phyloP scores from a whole-genome alignment of 345 rosid species.

The Lagerstroemia speciosa region DNA sequence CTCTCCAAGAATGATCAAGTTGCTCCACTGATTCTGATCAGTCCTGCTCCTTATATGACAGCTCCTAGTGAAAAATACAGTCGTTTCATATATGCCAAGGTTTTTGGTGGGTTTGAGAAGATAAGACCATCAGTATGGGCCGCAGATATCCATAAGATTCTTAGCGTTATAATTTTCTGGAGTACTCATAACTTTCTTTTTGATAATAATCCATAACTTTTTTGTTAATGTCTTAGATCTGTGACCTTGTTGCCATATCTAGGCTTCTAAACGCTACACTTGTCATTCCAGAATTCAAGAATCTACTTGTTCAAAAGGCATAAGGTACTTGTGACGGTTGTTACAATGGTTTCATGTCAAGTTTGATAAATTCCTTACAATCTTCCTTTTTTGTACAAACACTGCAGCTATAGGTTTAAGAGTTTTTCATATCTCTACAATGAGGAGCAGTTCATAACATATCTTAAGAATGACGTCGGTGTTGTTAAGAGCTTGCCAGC shows the following conservation, averaged over 20 bases:
- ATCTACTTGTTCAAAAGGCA: constrained; percentile 76
- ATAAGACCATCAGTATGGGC: constrained; percentile 75
- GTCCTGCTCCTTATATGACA: constrained; percentile 22
- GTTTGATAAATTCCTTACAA: background rate
- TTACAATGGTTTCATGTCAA: constrained; percentile 1
- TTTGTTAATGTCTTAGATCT: constrained; percentile 72
- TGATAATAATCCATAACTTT: constrained; percentile 10
- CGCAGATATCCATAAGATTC: constrained; percentile 4
- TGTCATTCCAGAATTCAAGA: constrained; percentile 97
- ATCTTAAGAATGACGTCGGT: constrained; percentile 73
- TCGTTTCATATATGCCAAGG: constrained; percentile 78
- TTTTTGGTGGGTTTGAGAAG: constrained; percentile 90
- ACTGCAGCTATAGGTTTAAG: constrained; percentile 68
- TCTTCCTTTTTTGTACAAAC: constrained; percentile 5
- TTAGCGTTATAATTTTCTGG: background rate
- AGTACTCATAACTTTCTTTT: background rate
- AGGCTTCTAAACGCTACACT: constrained; percentile 99
- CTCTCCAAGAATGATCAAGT: background rate
- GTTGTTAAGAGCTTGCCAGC: constrained; percentile 68
- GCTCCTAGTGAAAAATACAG: constrained; percentile 49
- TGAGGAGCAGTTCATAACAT: constrained; percentile 85
- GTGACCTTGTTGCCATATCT: constrained; percentile 99
- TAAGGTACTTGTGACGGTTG: constrained; percentile 43
- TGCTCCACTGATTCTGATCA: background rate
- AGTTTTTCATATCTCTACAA: constrained; percentile 93